These are phyloP conservation scores for Trypanosoma rangeli DNA, from an alignment of 208 protist genomes.

Conservation along the genomic window DNA sequence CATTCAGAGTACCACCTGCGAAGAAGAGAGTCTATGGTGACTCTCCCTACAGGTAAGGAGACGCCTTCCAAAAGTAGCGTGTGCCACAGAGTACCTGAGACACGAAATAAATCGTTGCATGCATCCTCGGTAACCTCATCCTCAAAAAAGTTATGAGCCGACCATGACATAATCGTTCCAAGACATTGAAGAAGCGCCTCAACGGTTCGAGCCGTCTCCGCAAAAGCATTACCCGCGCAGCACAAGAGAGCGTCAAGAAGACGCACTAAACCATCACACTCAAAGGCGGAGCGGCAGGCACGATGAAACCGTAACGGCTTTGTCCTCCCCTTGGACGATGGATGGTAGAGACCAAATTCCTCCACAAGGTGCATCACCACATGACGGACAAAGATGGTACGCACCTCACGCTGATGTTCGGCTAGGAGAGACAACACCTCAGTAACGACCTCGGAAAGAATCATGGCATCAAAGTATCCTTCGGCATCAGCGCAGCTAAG, in stretches of 20 bases:
- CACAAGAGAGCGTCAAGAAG: conserved; percentile 29
- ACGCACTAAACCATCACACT: conserved; percentile 37
- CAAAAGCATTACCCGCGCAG: conserved; percentile 14
- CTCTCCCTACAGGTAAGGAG: not conserved
- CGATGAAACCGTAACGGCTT: conserved; percentile 60
- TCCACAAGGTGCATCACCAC: conserved; percentile 39
- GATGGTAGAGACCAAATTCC: conserved; percentile 78
- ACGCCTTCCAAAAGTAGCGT: conserved; percentile 40
- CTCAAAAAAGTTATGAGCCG: conserved; percentile 73
- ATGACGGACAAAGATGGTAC: conserved; percentile 18
- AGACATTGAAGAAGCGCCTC: conserved; percentile 41
- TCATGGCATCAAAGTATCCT: conserved; percentile 7
- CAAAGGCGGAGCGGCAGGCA: conserved; percentile 45
- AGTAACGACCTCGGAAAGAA: conserved; percentile 16
- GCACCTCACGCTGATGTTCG: conserved; percentile 13
- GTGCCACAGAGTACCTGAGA: conserved; percentile 54
- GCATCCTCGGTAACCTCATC: conserved; percentile 59
- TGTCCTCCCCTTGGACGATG: conserved; percentile 48
- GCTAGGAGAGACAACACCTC: conserved; percentile 21
- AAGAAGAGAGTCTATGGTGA: conserved; percentile 16
- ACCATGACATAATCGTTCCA: conserved; percentile 68
- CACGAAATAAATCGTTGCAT: conserved; percentile 40
- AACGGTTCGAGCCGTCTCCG: conserved; percentile 24
- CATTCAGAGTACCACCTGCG: conserved; percentile 24
- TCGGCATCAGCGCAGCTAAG: conserved; percentile 41